phyloP scores from a whole-genome alignment of 2,329 filamentous ascomycete species.

The Claviceps paspali region DNA sequence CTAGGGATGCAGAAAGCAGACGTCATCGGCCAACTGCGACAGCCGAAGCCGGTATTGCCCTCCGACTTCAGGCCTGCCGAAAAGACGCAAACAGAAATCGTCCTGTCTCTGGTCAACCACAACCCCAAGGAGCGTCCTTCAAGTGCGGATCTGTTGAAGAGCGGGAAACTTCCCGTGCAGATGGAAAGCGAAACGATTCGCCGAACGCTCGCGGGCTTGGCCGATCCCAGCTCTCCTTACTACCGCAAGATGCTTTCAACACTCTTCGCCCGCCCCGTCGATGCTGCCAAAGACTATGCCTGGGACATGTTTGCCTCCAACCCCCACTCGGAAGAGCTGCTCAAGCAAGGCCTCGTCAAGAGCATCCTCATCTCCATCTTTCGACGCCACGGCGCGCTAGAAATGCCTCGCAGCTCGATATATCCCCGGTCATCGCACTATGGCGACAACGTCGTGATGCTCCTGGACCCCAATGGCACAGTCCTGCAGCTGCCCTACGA shows the following conservation, averaged over 20 bases:
- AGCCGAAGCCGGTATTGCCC: conserved; percentile 54
- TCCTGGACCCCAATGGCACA: conserved; percentile 74
- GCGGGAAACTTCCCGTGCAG: conserved; percentile 75
- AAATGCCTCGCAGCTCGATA: conserved; percentile 56
- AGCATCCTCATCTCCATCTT: conserved; percentile 66
- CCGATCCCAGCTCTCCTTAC: conserved; percentile 71
- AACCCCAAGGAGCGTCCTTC: conserved; percentile 71
- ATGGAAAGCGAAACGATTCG: conserved; percentile 87
- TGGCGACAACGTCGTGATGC: conserved; percentile 52
- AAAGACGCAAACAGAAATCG: conserved; percentile 64
- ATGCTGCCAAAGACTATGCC: conserved; percentile 65
- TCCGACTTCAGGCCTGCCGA: conserved; percentile 53
- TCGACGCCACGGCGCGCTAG: conserved; percentile 75
- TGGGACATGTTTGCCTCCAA: conserved; percentile 55
- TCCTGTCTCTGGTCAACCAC: conserved; percentile 66
- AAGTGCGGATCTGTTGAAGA: conserved; percentile 67
- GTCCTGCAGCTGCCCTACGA: conserved; percentile 90
- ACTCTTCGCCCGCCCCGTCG: conserved; percentile 61
- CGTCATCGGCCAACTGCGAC: conserved; percentile 52
- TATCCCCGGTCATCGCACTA: conserved; percentile 78
- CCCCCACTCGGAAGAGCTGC: conserved; percentile 41
- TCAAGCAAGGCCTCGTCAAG: conserved; percentile 61
- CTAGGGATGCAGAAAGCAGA: conserved; percentile 50
- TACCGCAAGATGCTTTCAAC: conserved; percentile 82
- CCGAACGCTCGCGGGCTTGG: conserved; percentile 64